Base-by-base conservation (phyloP, 768 basidiomycete species). In the Suillus americanus region DNA sequence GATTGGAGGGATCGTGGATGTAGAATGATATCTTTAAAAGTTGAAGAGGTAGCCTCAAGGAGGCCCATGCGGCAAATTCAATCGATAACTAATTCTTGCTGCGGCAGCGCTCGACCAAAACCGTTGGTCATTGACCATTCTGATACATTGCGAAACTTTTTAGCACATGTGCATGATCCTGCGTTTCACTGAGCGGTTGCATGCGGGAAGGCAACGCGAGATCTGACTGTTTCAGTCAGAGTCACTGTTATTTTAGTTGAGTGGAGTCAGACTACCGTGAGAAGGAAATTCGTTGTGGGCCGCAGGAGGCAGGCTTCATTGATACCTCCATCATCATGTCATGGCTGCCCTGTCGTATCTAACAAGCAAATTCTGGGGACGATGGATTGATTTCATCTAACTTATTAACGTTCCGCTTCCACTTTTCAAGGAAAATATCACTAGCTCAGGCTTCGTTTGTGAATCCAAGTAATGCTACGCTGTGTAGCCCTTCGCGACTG, bases 361-460 rank as follows among this genome's bases (percentile, higher is more conserved):
- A 38, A 61, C 43, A 16, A 18, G 3, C n/a, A 37, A 46, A 35
- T 37, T 35, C 5, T 46, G 25, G 35, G n/a, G 46, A 55, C 25
- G n/a, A 62, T 67, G n/a, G 68, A n/a, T 16, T 25, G 12, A 33
- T 35, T 33, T 48, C 35, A 51, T 25, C 25, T 64, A 91, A 88
- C 67, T 79, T 12, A 70, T 83, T 13, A 92, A 91, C 69, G 74
- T 6, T 89, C 85, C 70, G 80, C 83, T 70, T 83, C 3, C 91
- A 92, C 71, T 67, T 30, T 30, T 30, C 5, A 76, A 81, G 16
- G 82, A 86, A 68, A 84, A 90, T 73, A 74, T 91, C 28, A 88
- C 83, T 28, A 81, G 82, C 30, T 74, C 83, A 63, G 83, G 86
- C 51, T 66, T 79, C 51, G 89, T 90, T 68, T 54, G 79, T 72